Evolutionary conservation across 1,284 basidiomycete species (phyloP), one percentile per base, ranked within the genome.

Genomic region (Pseudozyma tsukubaensis): DNA sequence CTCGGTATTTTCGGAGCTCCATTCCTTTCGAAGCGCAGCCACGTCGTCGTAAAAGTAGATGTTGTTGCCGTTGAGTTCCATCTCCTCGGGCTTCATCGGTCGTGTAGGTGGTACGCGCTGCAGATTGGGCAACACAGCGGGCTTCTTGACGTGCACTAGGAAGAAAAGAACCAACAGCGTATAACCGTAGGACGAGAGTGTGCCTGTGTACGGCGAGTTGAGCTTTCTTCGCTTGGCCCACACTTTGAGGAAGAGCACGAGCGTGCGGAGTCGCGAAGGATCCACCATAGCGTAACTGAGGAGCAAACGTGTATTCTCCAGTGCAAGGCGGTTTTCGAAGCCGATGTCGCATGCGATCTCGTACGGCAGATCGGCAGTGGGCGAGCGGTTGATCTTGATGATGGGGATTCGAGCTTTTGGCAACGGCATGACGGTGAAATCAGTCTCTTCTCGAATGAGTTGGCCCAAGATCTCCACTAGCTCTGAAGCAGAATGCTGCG

Each of bases 211-310:
- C 18, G 96, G 94, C 62, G 94, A 97, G 85, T 99, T 97, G 86
- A 99, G 97, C 89, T 97, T 95, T 86, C 93, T 89, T 84, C 95
- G 89, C 87, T 99, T 99, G 82, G 94, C 94, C 96, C 96, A 99
- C 36, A 99, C 94, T 88, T 99, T 99, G 83, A 99, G 89, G 86
- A 99, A 98, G 60, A 99, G 88, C 47, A 99, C 96, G 85, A 99
- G 88, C 0, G 94, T 95, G 72, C 95, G 89, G 59, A 99, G 91
- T 75, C 96, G 90, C 39, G 92, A 92, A 14, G 95, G 94, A 86
- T 99, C 96, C 78, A 98, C 91, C 88, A 94, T 94, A 76, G 96
- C 95, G 86, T 99, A 99, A 82, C 94, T 98, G 88, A 97, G 92
- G 64, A 99, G 88, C 69, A 99, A 86, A 50, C 97, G 89, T 48